Conservation (phyloP, 2,329 filamentous ascomycete species). For the Epicoccum nigrum region DNA sequence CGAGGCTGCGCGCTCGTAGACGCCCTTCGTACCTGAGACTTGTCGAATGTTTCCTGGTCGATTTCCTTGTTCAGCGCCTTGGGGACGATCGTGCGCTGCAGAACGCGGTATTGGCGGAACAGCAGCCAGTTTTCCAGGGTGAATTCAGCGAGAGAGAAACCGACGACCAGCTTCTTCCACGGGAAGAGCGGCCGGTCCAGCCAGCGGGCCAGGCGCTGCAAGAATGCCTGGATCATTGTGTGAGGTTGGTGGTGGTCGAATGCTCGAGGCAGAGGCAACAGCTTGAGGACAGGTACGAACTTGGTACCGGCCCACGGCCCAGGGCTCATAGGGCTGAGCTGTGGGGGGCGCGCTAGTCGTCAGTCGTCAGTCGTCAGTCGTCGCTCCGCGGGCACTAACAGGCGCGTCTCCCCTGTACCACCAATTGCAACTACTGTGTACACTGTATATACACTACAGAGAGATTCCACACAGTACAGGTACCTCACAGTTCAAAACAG, state of each 20-base stretch:
- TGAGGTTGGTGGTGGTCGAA: conserved; percentile 4
- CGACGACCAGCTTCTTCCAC: conserved; percentile 95
- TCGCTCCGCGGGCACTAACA: conserved; percentile 3
- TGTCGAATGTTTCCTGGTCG: conserved; percentile 88
- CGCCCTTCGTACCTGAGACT: conserved; percentile 74
- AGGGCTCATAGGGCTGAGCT: conserved; percentile 24
- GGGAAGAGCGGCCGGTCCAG: conserved; percentile 93
- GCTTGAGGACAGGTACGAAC: conserved; percentile 33
- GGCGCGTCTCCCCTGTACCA: too few species aligned
- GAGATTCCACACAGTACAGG: too few species aligned
- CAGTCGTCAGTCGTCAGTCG: neutral
- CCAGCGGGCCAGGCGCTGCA: conserved; percentile 74
- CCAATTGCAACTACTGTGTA: too few species aligned
- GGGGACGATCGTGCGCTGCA: conserved; percentile 79
- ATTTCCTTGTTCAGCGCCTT: conserved; percentile 89
- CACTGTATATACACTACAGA: too few species aligned
- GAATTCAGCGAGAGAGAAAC: conserved; percentile 92
- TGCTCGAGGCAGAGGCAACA: conserved; percentile 14
- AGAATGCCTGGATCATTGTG: conserved; percentile 47
- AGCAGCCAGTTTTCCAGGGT: conserved; percentile 89
- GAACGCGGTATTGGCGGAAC: conserved; percentile 84
- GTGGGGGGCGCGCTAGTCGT: conserved; percentile 10
- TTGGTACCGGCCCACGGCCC: too few species aligned
- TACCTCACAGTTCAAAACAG: too few species aligned
- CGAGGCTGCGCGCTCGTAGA: too few species aligned